Base-by-base conservation (phyloP, 1,284 basidiomycete genomes). In the Heterobasidion annosum region DNA sequence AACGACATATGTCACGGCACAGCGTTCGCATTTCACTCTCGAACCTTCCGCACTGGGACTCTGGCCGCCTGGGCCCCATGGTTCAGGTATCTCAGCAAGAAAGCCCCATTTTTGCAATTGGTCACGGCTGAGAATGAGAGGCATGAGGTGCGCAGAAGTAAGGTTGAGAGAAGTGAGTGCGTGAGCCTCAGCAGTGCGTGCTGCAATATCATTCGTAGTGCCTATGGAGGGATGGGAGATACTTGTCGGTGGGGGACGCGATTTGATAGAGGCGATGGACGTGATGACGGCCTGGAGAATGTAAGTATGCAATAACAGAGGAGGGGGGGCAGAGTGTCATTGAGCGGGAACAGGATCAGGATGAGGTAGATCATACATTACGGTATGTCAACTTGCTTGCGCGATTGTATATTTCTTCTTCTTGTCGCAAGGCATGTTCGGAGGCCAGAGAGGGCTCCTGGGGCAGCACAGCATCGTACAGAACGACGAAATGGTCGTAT, bases 351-450 rank as follows among this genome's bases (percentile, higher is more conserved):
- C 33, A 19, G 15, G 43, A 48, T 48, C 32, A 48, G 43, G 32
- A 35, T 52, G 45, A 50, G 56, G 46, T 37, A 34, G 48, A n/a
- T 56, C 77, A 61, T 66, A 88, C 86, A 71, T 88, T 85, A 49
- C 88, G 83, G 68, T 93, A 93, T 0, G 89, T 90, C 43, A 80
- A 63, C 66, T 89, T 91, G 53, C 73, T 84, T 0, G 87, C 80
- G 56, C 78, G 81, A 25, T 73, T 73, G 66, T 91, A 90, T 1
- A 91, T 76, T 56, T 91, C 84, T 40, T 82, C 77, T 63, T 93
- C 91, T 63, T 93, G 89, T 51, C 73, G 77, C 9, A 91, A 74
- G 1, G 91, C 82, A 68, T 93, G 87, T 51, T 89, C 82, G 0
- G 81, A 71, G 1, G 88, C 84, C 15, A 91, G 65, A 25, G 73